Evolutionary conservation across 108 stramenopile genomes (phyloP).

Genomic region (Fragilaria radians): DNA sequence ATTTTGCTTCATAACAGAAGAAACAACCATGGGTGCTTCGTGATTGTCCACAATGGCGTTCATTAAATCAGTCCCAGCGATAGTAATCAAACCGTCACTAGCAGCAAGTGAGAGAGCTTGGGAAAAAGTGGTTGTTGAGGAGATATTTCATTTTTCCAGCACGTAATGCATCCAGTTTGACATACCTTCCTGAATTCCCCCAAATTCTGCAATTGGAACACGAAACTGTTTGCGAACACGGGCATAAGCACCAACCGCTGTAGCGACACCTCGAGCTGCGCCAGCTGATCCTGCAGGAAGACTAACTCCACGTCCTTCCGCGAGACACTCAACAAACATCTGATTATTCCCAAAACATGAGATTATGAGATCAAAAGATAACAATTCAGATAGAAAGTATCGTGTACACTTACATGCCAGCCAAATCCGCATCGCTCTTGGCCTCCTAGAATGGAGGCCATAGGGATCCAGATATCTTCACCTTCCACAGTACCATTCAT

Average conservation of each 20-base stretch:
- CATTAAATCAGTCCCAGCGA: slow-evolving; percentile 92
- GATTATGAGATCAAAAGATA: too few species aligned
- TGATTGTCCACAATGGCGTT: slow-evolving; percentile 98
- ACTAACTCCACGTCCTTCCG: slow-evolving; percentile 95
- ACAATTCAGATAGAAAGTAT: too few species aligned
- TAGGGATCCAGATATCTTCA: slow-evolving; percentile 97
- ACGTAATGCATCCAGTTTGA: background rate
- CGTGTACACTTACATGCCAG: slow-evolving; percentile 75
- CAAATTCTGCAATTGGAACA: slow-evolving; percentile 98
- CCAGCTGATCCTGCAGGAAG: slow-evolving; percentile 93
- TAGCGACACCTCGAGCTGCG: slow-evolving; percentile 74
- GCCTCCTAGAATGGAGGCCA: slow-evolving; percentile 92
- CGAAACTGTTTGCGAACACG: slow-evolving; percentile 97
- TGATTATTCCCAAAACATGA: background rate
- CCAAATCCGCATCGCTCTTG: slow-evolving; percentile 95
- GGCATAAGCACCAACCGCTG: slow-evolving; percentile 91
- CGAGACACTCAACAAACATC: slow-evolving; percentile 98
- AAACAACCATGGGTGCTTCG: slow-evolving; percentile 97
- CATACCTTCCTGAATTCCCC: slow-evolving; percentile 95
- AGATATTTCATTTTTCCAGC: background rate
- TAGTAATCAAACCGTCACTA: slow-evolving; percentile 87
- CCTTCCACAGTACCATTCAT: slow-evolving; percentile 99
- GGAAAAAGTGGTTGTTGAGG: background rate
- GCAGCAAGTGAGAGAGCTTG: slow-evolving; percentile 81
- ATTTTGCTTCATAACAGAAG: slow-evolving; percentile 98